Conservation (phyloP, 495 filamentous ascomycete species). For the Penicillium silybi region DNA sequence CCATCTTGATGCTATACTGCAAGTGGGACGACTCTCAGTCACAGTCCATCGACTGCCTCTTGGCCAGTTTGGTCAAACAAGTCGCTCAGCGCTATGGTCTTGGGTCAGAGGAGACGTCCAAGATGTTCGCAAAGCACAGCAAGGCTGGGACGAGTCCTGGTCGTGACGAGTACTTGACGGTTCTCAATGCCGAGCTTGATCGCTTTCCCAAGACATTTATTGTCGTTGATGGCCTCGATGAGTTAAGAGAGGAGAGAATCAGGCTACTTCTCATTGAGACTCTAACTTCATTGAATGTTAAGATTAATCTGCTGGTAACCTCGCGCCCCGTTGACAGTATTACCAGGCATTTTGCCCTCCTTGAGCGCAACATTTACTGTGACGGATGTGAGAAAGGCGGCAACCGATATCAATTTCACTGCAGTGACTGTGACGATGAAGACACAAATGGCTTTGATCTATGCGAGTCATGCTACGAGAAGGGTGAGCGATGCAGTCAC, state of each 20-base stretch:
- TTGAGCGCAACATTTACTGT: not conserved
- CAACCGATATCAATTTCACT: conserved; percentile 1
- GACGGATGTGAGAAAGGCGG: not conserved
- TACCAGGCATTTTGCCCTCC: not conserved
- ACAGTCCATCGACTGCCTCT: not conserved
- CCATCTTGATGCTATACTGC: conserved; percentile 2
- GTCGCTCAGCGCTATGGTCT: conserved; percentile 2
- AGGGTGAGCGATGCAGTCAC: not conserved
- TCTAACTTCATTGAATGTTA: not conserved
- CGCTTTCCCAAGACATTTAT: conserved; percentile 5
- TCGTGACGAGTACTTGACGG: not conserved
- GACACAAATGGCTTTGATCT: not conserved
- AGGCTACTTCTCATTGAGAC: not conserved
- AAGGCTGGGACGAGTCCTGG: not conserved
- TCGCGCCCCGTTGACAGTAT: conserved; percentile 1
- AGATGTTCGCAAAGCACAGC: conserved; percentile 4
- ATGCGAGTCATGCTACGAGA: not conserved
- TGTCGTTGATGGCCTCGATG: conserved; percentile 10
- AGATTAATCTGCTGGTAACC: conserved; percentile 1
- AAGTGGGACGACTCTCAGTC: conserved; percentile 6
- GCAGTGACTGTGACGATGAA: not conserved
- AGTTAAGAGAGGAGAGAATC: conserved; percentile 2
- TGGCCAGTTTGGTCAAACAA: conserved; percentile 4
- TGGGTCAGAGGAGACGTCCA: not conserved
- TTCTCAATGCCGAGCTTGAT: not conserved